These are phyloP conservation scores for Pestalotiopsis sp. DNA, from an alignment of 2,329 filamentous ascomycete genomes.

Conservation along the genomic window DNA sequence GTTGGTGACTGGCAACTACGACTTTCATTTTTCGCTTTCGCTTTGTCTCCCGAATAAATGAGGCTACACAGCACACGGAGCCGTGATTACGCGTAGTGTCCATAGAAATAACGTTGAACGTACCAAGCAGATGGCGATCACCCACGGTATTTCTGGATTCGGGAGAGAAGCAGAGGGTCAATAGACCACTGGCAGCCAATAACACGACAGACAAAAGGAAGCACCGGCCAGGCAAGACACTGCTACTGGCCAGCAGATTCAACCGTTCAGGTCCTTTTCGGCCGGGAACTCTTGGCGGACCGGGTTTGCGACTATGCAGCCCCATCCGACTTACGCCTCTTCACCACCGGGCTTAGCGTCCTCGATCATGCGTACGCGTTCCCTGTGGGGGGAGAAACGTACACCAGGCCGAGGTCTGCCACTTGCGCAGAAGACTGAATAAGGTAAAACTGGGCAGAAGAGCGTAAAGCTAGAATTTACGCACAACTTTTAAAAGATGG, in stretches of 20 bases:
- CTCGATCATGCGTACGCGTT: neutral
- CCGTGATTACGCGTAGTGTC: neutral
- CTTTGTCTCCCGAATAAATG: no score
- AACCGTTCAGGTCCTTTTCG: neutral
- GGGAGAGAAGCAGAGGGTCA: neutral
- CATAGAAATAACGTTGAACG: neutral
- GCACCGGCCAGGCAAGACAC: neutral
- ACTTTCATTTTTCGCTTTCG: no score
- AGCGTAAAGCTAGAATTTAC: neutral
- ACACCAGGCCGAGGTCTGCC: neutral
- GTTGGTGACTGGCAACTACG: no score
- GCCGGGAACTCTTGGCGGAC: neutral
- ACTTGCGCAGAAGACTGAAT: neutral
- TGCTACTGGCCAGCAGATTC: neutral
- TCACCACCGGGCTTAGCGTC: neutral
- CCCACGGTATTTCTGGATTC: neutral
- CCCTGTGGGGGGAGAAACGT: neutral
- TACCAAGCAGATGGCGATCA: neutral
- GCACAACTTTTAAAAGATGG: neutral
- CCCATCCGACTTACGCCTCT: neutral
- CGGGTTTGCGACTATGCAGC: neutral
- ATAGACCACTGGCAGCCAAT: neutral
- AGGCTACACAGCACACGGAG: neutral
- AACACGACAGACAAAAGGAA: neutral
- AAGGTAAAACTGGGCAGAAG: neutral